Base-by-base conservation (phyloP, 2,329 filamentous ascomycete species). In the Talaromyces islandicus region DNA sequence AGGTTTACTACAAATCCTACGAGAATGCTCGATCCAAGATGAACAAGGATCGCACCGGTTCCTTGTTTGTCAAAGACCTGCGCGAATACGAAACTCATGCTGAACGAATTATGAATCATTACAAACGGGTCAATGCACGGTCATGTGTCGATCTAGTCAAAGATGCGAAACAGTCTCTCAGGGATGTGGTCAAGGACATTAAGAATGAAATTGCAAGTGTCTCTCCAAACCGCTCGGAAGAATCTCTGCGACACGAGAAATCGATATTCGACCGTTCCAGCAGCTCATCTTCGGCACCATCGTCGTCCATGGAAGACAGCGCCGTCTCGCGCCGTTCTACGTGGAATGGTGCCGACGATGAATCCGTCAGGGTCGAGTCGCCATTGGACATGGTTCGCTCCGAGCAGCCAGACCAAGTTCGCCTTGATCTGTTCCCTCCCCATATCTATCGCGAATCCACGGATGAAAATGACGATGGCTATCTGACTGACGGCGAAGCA, bases 221-320 rank as follows among this genome's bases (percentile, higher is more conserved):
- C 54, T 79, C 78, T 3, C 78, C 77, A 5, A 74, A 70, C 53
- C 75, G 76, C 6, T 76, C 75, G 0, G 72, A 77, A 52, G 74
- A 77, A 43, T 69, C 65, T 2, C 58, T 69, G 25, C 69, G 70
- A 41, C 70, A 72, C 46, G 71, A 75, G 52, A 71, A 70, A 64
- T 80, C 78, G 2, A 76, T 80, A 7, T 80, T 80, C 64, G 78
- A 80, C 60, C 69, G 75, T 24, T 76, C 74, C 14, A 79, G 75
- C 61, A 78, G 77, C 64, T 76, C 75, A 2, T 78, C 76, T 1
- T 80, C 76, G 0, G 69, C 71, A 0, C 73, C 74, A 3, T 71
- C 73, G n/a, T 75, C 75, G 1, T 73, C 75, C 0, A 68, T 72
- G 4, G 72, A 75, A n/a, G 73, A 74, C 43, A 60, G 58, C 30